phyloP scores from a whole-genome alignment of 352 stramenopile genomes.

The Globisporangium cylindrosporum region DNA sequence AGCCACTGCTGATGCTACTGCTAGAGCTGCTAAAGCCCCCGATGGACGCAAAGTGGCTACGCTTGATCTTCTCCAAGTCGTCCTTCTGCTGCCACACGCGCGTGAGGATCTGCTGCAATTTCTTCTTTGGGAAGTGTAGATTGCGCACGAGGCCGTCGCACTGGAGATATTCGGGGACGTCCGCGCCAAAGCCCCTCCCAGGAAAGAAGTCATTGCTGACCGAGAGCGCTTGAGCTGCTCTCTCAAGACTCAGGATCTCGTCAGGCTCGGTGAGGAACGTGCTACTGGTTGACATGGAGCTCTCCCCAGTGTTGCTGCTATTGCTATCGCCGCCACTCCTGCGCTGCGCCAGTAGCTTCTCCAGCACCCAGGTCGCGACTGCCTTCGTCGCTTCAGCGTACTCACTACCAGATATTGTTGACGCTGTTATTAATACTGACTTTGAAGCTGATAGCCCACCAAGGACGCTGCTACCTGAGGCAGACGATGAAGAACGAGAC shows the following conservation, averaged over 20 bases:
- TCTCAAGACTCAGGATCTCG: constrained; percentile 21
- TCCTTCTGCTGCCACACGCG: constrained; percentile 65
- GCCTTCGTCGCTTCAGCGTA: constrained; percentile 20
- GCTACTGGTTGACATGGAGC: not conserved
- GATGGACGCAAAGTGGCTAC: constrained; percentile 17
- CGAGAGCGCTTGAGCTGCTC: constrained; percentile 2
- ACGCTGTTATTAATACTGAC: not conserved
- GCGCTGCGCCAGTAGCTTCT: constrained; percentile 20
- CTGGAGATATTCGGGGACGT: constrained; percentile 57
- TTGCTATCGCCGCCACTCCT: constrained; percentile 14
- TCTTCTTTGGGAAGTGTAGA: constrained; percentile 37
- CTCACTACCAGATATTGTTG: not conserved
- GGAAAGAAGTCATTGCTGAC: constrained; percentile 33
- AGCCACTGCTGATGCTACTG: not conserved
- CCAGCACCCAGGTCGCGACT: constrained; percentile 16
- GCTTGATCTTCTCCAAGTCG: constrained; percentile 40
- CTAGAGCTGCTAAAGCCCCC: not conserved
- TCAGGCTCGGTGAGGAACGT: constrained; percentile 57
- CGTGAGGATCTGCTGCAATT: constrained; percentile 46
- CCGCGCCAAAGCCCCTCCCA: constrained; percentile 25
- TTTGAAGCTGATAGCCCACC: too few species aligned
- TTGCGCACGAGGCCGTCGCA: constrained; percentile 63
- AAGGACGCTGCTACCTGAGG: not conserved
- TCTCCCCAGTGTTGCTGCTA: not conserved
- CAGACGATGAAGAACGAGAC: not conserved